A percentile compares a stretch with the other conserved stretches of the same genome.
Conservation (phyloP, 106 monocot genomes). For the Chionographis japonica region DNA sequence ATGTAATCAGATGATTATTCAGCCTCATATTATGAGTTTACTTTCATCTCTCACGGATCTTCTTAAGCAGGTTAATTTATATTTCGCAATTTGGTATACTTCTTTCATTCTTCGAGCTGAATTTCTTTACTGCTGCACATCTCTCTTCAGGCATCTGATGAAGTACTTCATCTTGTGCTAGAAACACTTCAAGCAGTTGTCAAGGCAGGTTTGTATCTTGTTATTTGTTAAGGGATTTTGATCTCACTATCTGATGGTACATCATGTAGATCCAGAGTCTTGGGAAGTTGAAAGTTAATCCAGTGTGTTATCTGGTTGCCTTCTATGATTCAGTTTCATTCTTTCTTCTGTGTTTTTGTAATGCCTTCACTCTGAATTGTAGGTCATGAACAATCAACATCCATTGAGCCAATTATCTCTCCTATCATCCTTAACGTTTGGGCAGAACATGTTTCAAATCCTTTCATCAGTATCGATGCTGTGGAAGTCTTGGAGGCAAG, state of each 20-base stretch:
- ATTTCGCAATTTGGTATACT: neutral
- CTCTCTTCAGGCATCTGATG: constrained; percentile 77
- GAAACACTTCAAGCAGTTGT: constrained; percentile 92
- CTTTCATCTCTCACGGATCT: constrained; percentile 75
- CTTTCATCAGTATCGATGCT: constrained; percentile 90
- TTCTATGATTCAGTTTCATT: neutral
- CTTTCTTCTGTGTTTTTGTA: neutral
- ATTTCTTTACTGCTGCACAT: neutral
- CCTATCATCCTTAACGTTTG: constrained; percentile 85
- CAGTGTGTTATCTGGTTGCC: neutral
- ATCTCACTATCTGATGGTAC: neutral
- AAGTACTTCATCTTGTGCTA: constrained; percentile 95
- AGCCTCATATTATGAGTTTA: constrained; percentile 52
- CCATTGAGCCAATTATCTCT: constrained; percentile 74
- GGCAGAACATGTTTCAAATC: constrained; percentile 85
- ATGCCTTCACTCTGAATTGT: neutral
- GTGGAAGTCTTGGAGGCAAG: constrained; percentile 91
- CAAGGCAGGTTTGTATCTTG: constrained; percentile 52
- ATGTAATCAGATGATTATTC: constrained; percentile 37
- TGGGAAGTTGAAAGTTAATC: too few species aligned
- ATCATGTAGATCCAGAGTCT: too few species aligned
- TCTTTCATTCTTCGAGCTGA: neutral
- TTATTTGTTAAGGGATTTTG: neutral
- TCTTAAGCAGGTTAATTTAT: constrained; percentile 60
- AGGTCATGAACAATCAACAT: constrained; percentile 58